phyloP scores from a whole-genome alignment of 345 rosid species.

The Cochlearia excelsa region DNA sequence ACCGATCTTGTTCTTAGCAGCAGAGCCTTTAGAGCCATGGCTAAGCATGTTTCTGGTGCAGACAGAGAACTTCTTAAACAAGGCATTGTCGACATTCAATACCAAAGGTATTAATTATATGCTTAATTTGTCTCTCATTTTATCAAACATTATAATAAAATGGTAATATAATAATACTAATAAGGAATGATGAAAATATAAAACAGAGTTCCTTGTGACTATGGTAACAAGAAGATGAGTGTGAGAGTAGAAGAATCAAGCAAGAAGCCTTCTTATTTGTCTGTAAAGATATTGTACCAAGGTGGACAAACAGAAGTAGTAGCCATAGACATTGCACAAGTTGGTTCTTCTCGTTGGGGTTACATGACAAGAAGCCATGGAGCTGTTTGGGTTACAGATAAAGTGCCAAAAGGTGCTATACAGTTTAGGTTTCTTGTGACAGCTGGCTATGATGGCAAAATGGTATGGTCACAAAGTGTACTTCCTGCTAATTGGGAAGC shows the following conservation, averaged over 20 bases:
- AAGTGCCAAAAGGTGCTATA: conserved; percentile 66
- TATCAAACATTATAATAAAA: too few species aligned
- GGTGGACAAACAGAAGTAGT: conserved; percentile 96
- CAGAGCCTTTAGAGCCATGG: conserved; percentile 82
- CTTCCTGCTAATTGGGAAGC: conserved; percentile 72
- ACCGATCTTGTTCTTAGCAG: conserved; percentile 82
- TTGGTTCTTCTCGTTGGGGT: conserved; percentile 67
- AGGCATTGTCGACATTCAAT: conserved; percentile 65
- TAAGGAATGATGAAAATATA: neutral
- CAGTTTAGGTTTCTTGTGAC: conserved; percentile 80
- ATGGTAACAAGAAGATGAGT: conserved; percentile 56
- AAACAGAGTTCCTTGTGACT: conserved; percentile 80
- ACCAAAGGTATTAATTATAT: conserved; percentile 51
- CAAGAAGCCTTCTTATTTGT: conserved; percentile 62
- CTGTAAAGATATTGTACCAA: conserved; percentile 68
- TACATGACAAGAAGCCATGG: conserved; percentile 69
- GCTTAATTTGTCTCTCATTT: too few species aligned
- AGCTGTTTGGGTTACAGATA: conserved; percentile 72
- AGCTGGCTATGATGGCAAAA: conserved; percentile 77
- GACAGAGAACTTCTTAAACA: conserved; percentile 48
- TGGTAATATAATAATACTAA: too few species aligned
- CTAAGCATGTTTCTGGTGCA: conserved; percentile 44
- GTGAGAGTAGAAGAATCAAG: conserved; percentile 94
- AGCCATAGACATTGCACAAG: conserved; percentile 67
- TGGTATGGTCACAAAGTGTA: conserved; percentile 65